Evolutionary conservation across 179 eudicot species (phyloP), one percentile per base, ranked within the genome.

Genomic region (Sideroxylon spinosum): DNA sequence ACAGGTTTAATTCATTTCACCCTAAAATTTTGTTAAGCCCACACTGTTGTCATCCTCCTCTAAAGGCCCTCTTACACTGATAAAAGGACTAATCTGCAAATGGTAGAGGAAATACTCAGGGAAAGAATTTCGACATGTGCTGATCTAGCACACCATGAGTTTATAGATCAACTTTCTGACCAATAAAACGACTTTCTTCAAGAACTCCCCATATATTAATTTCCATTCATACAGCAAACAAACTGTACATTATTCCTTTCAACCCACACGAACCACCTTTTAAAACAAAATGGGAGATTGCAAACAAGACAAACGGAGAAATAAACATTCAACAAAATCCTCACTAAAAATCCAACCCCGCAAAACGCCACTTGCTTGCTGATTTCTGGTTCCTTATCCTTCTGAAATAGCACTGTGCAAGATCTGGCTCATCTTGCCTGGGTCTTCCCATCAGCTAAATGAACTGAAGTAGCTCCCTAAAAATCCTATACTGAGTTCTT

Each of bases 181-280:
- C 8, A n/a, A 50, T 19, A 70, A 12, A 49, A 22, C 37, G 4
- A 16, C 37, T 66, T 14, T 66, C 19, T 52, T 7, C 55, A 52
- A 37, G 20, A 61, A 78, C 13, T 63, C 57, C 49, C 67, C n/a
- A 19, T 53, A 23, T n/a, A 76, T 76, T 76, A 59, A 76, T 80
- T 65, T 61, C 61, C 48, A 48, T 28, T 56, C 7, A 22, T 8
- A 78, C 9, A 56, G 56, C 64, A 73, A 66, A 55, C 8, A 71
- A 28, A 72, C 69, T 73, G 68, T 68, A 78, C 75, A 82, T 46
- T 57, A 67, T 67, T 55, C 69, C 32, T 78, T 9, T 25, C 14
- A 68, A 29, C 48, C 14, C 52, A 53, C 26, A 23, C 37, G 26
- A 50, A 65, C 75, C 68, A 50, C 50, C 65, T 68, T 50, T n/a